Base-by-base conservation (phyloP, 805 yeast species). In the Hanseniaspora singularis region DNA sequence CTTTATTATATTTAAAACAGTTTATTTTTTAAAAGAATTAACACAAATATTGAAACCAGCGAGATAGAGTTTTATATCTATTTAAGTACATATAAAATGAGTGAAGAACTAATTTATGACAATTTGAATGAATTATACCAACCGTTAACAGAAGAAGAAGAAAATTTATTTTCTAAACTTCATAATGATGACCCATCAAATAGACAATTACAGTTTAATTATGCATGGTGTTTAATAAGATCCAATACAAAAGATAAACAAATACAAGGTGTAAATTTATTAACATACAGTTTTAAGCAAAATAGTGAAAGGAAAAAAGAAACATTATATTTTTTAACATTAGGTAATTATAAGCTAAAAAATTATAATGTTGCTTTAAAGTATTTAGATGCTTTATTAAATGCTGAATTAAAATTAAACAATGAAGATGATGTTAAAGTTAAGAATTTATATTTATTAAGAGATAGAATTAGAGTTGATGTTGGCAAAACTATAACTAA, bases 171-270 rank as follows among this genome's bases (percentile, higher is more conserved):
- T 92, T 26, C 79, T 76, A 52, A 73, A 77, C 54, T 95, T 86
- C 56, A 86, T 84, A 33, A 82, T 27, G 64, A 65, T 8, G 94
- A 92, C 4, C 68, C 72, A 33, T 87, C 85, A 0, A 71, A 88
- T 0, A 72, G 83, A 0, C 96, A 87, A 61, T 80, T 96, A 2
- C 74, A 78, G 49, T 92, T 92, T 71, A 92, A 94, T 63, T 84
- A 83, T 56, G 94, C 96, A 0, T 92, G 99, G 98, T 98, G 94
- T 3, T 68, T 92, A 42, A 75, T 94, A 52, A 88, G 86, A 61
- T 78, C 94, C 1, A 59, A 63, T 42, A 69, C 71, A 41, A 67
- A 69, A 19, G 71, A 68, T 33, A 81, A 83, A 51, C 94, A 84
- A 57, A 71, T 81, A 54, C 70, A 80, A 42, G 99, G 97, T 0